Base-by-base conservation (phyloP, 768 basidiomycete species). In the Tremella mesenterica region DNA sequence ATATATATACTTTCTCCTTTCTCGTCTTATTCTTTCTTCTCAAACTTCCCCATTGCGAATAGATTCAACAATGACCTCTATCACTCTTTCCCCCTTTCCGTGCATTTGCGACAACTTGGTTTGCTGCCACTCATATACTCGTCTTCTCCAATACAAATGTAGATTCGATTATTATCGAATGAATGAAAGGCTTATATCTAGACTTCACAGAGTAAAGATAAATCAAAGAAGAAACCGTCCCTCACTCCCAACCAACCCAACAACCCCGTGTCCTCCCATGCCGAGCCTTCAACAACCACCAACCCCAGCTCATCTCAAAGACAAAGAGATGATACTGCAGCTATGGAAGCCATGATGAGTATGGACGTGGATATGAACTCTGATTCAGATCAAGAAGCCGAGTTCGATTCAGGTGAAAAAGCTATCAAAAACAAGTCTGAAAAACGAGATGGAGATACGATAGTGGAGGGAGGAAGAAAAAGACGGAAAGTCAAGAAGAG, bases 341-440 rank as follows among this genome's bases (percentile, higher is more conserved):
- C 64, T 2, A 66, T 69, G 67, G 62, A 60, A 38, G 67, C 67
- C n/a, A 69, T 69, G 67, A 64, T 69, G 66, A 54, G 52, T 6
- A 67, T 67, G 61, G 58, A 49, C 33, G 44, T 53, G 28, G 59
- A 60, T 48, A 64, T 67, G 59, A 56, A 54, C 27, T 48, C 28
- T 26, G 62, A 64, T 34, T 6, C 56, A 3, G 59, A 60, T 20
- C 38, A 44, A 30, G 49, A 49, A 9, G 8, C 25, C 20, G 48
- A 49, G 25, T 31, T 27, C 4, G 39, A 49, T 27, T 41, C 7
- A 7, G 43, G 46, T 7, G 27, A 44, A 13, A 10, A 43, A 56
- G 50, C 41, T 20, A 38, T 16, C 10, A 29, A 27, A 36, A 56
- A 44, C 34, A 20, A 26, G 25, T 25, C 31, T 4, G 14, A 55